phyloP scores from a whole-genome alignment of 1,139 yeast species.

The Taphrina confusa region DNA sequence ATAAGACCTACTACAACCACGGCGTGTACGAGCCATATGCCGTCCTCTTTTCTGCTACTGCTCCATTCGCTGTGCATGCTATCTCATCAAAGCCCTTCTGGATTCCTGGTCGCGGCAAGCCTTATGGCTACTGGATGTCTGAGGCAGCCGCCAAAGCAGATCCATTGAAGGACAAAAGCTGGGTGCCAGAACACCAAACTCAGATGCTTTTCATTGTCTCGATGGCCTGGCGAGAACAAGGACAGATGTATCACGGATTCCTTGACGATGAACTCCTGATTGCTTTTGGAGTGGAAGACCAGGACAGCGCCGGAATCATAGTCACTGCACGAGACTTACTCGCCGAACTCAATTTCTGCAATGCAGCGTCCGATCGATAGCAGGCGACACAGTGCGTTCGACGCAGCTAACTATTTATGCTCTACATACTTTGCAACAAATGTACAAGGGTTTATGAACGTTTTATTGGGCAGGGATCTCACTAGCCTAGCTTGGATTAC shows the following conservation, averaged over 20 bases:
- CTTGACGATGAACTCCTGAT: background rate
- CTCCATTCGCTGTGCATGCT: background rate
- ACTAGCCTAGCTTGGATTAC: too few relatives aligned
- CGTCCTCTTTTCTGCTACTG: background rate
- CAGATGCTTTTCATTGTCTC: conserved; percentile 7
- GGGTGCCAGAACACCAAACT: background rate
- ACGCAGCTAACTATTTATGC: too few relatives aligned
- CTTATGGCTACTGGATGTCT: background rate
- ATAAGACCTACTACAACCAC: background rate
- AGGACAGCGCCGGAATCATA: background rate
- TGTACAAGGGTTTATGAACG: too few relatives aligned
- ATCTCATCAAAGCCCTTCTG: background rate
- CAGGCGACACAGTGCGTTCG: too few relatives aligned
- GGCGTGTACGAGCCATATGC: background rate
- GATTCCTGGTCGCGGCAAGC: background rate
- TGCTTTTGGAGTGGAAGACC: too few relatives aligned
- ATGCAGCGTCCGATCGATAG: too few relatives aligned
- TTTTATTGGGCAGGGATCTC: too few relatives aligned
- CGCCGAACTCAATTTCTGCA: too few relatives aligned
- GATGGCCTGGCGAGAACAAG: background rate
- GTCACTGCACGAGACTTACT: background rate
- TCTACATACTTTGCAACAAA: too few relatives aligned
- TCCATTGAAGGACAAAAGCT: too few relatives aligned
- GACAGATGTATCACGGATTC: conserved; percentile 6
- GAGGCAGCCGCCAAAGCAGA: too few relatives aligned